Base-by-base conservation (phyloP, 441 rosid species). In the Jatropha multifida region DNA sequence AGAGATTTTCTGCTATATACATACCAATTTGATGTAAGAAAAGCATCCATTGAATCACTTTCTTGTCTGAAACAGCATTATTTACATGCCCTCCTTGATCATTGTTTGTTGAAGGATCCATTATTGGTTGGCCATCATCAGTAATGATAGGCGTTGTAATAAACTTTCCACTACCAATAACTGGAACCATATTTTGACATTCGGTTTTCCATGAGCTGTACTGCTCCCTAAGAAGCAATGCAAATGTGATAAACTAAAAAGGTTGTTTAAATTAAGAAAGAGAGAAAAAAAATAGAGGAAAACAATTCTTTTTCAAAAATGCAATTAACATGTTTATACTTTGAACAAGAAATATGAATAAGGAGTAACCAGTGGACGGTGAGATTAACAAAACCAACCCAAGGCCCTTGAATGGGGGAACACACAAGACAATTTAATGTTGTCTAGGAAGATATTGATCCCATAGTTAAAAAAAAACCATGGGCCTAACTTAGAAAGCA, bases 21-120 rank as follows among this genome's bases (percentile, higher is more conserved):
- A 65, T 84, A 93, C 98, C 97, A 61, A 94, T 90, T 83, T 92
- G 98, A 83, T 85, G 96, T 85, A 90, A 80, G 40, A 76, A 48
- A 72, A 85, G 92, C 90, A 87, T 92, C 98, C 98, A 94, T 40
- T 89, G 87, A 32, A 86, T 83, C 65, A 82, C 90, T 83, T 81
- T 88, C 83, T 88, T 85, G 78, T 89, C 89, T 46, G 83, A 69
- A 81, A 89, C 71, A 69, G 81, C 75, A 75, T 70, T 78, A 46
- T 62, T 75, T 65, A 79, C 76, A 55, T 17, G 70, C 78, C 85
- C 80, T 64, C 68, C 82, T 66, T 71, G 65, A 71, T 55, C 73
- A 27, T 59, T 70, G 64, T 76, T 80, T 12, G 68, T 74, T 4
- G 73, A 75, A 73, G 83, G 60, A 69, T 77, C 88, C 46, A 83